Base-by-base conservation (phyloP, 2,329 filamentous ascomycete species). In the Fusarium pininemorale region DNA sequence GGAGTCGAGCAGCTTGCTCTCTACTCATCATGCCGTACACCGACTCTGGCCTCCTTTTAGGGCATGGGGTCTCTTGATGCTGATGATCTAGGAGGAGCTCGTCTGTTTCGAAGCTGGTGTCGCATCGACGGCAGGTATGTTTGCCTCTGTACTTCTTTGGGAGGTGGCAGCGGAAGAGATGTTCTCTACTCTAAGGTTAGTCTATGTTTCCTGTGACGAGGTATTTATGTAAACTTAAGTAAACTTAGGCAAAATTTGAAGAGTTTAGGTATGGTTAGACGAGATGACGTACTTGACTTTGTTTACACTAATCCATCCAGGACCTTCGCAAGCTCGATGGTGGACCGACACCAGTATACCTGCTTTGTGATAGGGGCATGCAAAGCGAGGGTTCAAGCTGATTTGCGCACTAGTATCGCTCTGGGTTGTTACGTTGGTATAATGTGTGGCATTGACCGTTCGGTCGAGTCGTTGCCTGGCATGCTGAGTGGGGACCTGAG, bases 391-490 rank as follows among this genome's bases (percentile, higher is more conserved):
- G 1, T 24, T 38, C 12, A 7, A 5, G 6, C 7, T 1, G 1
- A 22, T 3, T 2, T 22, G 26, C 5, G 26, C 6, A 6, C 26
- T 5, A 26, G 26, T 7, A 7, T 26, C 26, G 6, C 26, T 26
- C 3, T 62, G 59, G 2, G 39, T 62, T 1, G 50, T 63, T 0
- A 0, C 2, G 15, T 45, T 39, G n/a, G n/a, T n/a, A n/a, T n/a
- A n/a, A n/a, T n/a, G n/a, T n/a, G n/a, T n/a, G n/a, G n/a, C n/a
- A n/a, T n/a, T n/a, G n/a, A n/a, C 20, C 3, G 15, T 30, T 0
- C 2, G 0, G 1, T 30, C 24, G 7, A 45, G 18, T 0, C 1
- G 11, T 0, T 1, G 39, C 2, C 24, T 22, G 22, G 4, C 39
- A 45, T 56, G 0, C 37, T 45, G 30, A 28, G 32, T 38, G 11